Conservation (phyloP, 352 stramenopile species). For the Phytopythium helicoides region DNA sequence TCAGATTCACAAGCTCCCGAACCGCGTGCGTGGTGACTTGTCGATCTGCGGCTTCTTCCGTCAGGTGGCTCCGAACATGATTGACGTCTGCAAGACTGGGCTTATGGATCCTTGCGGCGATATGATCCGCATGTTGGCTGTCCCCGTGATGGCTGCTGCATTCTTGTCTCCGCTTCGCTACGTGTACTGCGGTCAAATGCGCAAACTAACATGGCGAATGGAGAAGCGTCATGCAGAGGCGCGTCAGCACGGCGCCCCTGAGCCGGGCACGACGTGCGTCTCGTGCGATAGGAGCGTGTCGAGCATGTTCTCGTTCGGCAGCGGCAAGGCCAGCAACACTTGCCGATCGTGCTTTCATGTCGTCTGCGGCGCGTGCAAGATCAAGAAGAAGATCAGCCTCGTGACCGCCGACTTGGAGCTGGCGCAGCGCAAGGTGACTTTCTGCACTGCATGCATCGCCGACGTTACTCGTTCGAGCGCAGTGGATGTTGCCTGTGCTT, state of each 20-base stretch:
- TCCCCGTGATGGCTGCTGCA: constrained; percentile 30
- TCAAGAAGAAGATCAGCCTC: constrained; percentile 31
- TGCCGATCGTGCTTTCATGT: constrained; percentile 29
- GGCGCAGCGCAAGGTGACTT: constrained; percentile 24
- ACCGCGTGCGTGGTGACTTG: constrained; percentile 21
- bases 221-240: constrained; percentile 26
- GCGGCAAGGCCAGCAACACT: constrained; percentile 17
- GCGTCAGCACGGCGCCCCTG: too few relatives aligned
- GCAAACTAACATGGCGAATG: constrained; percentile 54
- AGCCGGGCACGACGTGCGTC: constrained; percentile 26
- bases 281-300: constrained; percentile 12
- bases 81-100: constrained; percentile 28
- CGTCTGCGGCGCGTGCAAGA: constrained; percentile 28
- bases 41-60: constrained; percentile 36
- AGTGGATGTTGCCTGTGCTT: constrained; percentile 20
- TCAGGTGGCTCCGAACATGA: constrained; percentile 19
- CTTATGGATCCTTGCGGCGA: constrained; percentile 24
- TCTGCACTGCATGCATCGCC: constrained; percentile 25
- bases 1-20: constrained; percentile 24
- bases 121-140: constrained; percentile 22
- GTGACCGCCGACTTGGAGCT: constrained; percentile 28
- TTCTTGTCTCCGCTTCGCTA: too few relatives aligned
- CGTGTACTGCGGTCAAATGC: too few relatives aligned
- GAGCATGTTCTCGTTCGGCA: too few relatives aligned
- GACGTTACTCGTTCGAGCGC: constrained; percentile 17